Evolutionary conservation across 129 eudicot genomes (phyloP).

Genomic region (Saussurea involucrata): DNA sequence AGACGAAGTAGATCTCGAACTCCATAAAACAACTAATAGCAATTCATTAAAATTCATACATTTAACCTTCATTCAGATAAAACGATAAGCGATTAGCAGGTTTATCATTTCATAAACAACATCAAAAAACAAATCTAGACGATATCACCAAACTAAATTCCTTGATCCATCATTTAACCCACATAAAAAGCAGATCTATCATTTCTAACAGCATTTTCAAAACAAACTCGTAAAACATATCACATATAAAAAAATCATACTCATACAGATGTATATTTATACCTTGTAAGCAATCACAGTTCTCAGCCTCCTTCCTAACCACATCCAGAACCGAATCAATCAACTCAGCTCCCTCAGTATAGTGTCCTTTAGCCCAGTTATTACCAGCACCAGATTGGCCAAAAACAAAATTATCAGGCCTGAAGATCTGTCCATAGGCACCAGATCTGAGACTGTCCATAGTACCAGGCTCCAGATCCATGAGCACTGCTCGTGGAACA

Average conservation of each 20-base stretch:
- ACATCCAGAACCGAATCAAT: constrained; percentile 68
- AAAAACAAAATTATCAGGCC: constrained; percentile 57
- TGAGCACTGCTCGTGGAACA: constrained; percentile 64
- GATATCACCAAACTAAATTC: neutral
- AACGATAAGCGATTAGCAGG: neutral
- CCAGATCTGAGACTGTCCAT: constrained; percentile 72
- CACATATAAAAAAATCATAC: neutral
- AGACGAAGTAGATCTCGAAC: no score
- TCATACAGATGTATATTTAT: neutral
- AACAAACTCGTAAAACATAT: neutral
- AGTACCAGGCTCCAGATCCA: constrained; percentile 80
- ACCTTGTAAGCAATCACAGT: constrained; percentile 74
- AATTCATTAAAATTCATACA: no score
- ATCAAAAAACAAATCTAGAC: neutral
- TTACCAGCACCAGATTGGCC: constrained; percentile 65
- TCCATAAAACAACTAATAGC: no score
- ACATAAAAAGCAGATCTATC: neutral
- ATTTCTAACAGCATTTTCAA: neutral
- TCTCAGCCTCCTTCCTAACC: constrained; percentile 72
- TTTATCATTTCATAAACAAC: neutral
- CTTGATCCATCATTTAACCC: no score
- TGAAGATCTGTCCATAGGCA: constrained; percentile 58
- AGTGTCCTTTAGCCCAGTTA: constrained; percentile 61
- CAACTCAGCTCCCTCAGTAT: constrained; percentile 64
- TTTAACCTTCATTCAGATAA: no score